phyloP scores from a whole-genome alignment of 176 grass and related monocot species.

The Canna indica region DNA sequence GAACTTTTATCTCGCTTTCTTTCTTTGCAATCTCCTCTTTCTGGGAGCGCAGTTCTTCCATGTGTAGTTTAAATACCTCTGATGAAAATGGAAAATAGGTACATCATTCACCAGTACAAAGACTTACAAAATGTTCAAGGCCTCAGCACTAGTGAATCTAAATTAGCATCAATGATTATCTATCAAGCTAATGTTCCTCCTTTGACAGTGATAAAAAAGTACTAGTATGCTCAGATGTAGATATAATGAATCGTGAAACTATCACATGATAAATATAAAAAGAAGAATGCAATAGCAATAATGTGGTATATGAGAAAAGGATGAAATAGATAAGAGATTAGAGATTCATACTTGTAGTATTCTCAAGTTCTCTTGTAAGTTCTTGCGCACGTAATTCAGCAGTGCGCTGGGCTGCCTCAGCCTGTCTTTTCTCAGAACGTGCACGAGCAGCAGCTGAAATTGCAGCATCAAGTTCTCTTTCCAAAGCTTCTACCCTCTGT shows the following conservation, averaged over 20 bases:
- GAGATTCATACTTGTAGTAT: constrained; percentile 66
- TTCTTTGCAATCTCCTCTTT: constrained; percentile 93
- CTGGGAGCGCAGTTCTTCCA: constrained; percentile 78
- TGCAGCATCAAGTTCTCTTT: constrained; percentile 84
- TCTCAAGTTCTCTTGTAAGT: constrained; percentile 81
- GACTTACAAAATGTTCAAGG: neutral
- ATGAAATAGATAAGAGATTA: neutral
- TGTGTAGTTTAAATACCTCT: constrained; percentile 90
- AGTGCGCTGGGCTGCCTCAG: constrained; percentile 64
- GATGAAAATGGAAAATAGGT: neutral
- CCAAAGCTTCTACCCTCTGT: constrained; percentile 78
- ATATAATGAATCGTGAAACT: neutral
- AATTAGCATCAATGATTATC: neutral
- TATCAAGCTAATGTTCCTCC: neutral
- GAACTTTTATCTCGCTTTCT: constrained; percentile 77
- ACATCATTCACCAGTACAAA: neutral
- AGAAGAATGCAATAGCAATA: too few relatives aligned
- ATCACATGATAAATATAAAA: neutral
- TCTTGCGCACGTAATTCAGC: constrained; percentile 60
- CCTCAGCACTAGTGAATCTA: neutral
- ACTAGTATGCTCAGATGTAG: neutral
- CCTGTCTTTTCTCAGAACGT: constrained; percentile 80
- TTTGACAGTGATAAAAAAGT: neutral
- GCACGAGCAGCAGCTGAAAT: constrained; percentile 79
- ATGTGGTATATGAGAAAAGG: neutral